A percentile compares a stretch with the other conserved stretches of the same genome.
Conservation (phyloP, 2,329 filamentous ascomycete genomes). For the Cordyceps cicadae region DNA sequence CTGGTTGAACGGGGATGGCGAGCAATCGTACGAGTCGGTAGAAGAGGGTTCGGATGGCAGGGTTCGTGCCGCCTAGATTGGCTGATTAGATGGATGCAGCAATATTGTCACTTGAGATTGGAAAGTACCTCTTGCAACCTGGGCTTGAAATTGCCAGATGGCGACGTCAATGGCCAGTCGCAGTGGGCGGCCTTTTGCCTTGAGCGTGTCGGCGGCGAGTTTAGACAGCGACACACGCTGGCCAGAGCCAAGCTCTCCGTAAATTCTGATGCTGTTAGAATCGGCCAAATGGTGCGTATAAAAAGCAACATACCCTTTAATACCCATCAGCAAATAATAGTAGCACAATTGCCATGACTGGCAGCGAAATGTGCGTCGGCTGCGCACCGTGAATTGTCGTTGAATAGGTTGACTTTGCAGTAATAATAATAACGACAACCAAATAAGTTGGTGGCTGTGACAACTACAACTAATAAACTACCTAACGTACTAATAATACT, state of each 20-base stretch:
- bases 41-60: conserved; percentile 84
- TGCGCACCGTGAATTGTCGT: conserved; percentile 15
- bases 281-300: too few species aligned
- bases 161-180: conserved; percentile 88
- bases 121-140: conserved; percentile 60
- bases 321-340: conserved; percentile 43
- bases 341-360: neutral
- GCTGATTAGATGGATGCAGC: conserved; percentile 10
- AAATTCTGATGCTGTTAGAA: conserved; percentile 53
- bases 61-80: conserved; percentile 66
- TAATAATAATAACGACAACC: too few species aligned
- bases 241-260: conserved; percentile 78
- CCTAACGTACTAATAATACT: too few species aligned
- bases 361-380: neutral
- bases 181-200: conserved; percentile 61
- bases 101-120: neutral
- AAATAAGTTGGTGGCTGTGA: neutral
- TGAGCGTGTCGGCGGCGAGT: conserved; percentile 69
- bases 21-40: conserved; percentile 78
- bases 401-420: neutral
- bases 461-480: neutral
- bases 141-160: conserved; percentile 95
- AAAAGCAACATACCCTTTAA: conserved; percentile 44
- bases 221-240: conserved; percentile 74
- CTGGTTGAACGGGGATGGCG: conserved; percentile 67